Evolutionary conservation across 768 basidiomycete species (phyloP).

Genomic region (Rhizopogon rudus): DNA sequence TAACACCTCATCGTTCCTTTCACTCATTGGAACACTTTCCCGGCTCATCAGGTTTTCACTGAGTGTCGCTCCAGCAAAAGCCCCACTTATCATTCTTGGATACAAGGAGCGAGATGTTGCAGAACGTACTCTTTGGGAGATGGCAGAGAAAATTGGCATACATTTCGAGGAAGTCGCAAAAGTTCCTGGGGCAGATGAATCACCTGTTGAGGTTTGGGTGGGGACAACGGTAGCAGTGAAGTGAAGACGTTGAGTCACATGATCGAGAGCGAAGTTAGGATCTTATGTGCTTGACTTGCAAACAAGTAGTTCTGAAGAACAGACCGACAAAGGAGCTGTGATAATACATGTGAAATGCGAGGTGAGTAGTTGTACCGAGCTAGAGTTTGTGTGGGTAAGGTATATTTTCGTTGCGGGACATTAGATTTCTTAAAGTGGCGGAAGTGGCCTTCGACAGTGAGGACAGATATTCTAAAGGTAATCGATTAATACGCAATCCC

Average conservation of each 20-base stretch:
- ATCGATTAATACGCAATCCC: not conserved
- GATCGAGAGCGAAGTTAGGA: not conserved
- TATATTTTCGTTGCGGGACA: not conserved
- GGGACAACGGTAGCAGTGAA: conserved; percentile 20
- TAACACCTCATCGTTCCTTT: conserved; percentile 81
- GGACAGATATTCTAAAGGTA: conserved; percentile 76
- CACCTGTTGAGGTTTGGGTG: conserved; percentile 70
- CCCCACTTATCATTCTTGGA: conserved; percentile 60
- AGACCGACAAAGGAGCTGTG: not conserved
- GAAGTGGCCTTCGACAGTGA: conserved; percentile 81
- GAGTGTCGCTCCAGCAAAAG: conserved; percentile 14
- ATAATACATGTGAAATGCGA: not conserved
- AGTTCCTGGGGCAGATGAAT: conserved; percentile 54
- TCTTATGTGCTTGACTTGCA: not conserved
- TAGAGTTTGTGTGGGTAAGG: not conserved
- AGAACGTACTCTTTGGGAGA: conserved; percentile 73
- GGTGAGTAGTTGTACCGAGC: not conserved
- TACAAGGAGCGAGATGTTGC: conserved; percentile 83
- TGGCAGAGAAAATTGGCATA: conserved; percentile 48
- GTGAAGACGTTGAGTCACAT: not conserved
- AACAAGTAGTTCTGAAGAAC: not conserved
- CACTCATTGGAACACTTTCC: conserved; percentile 65
- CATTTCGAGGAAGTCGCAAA: conserved; percentile 50
- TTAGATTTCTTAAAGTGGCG: conserved; percentile 52
- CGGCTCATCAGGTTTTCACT: conserved; percentile 33